These are phyloP conservation scores for Trichaptum fuscoviolaceum DNA, from an alignment of 768 basidiomycete genomes.

Conservation along the genomic window DNA sequence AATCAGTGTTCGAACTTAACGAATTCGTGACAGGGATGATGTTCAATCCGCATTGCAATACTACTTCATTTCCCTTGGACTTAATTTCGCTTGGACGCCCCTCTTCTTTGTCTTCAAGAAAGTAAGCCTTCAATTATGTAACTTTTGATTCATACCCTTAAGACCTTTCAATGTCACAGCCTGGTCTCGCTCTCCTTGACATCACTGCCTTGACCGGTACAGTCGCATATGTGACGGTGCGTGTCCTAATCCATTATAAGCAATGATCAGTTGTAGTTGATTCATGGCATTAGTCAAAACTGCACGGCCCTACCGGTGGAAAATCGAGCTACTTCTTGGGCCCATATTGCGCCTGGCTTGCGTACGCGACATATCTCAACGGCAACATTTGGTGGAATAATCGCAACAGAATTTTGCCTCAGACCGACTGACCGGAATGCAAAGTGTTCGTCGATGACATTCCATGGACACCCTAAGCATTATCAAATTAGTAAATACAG, in stretches of 20 bases:
- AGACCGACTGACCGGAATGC: neutral
- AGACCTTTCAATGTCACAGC: constrained; percentile 27
- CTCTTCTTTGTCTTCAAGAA: constrained; percentile 53
- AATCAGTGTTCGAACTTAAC: neutral
- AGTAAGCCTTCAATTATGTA: constrained; percentile 22
- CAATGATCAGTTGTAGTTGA: neutral
- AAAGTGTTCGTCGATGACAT: neutral
- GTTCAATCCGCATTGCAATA: constrained; percentile 44
- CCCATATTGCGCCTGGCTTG: constrained; percentile 64
- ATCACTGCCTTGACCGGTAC: constrained; percentile 47
- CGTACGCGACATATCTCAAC: constrained; percentile 64
- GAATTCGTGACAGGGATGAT: constrained; percentile 27
- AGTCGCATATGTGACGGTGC: constrained; percentile 56
- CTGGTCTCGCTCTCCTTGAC: constrained; percentile 50
- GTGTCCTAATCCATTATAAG: constrained; percentile 11
- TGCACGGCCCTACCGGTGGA: constrained; percentile 41
- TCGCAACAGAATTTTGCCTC: constrained; percentile 13
- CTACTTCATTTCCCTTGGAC: constrained; percentile 55
- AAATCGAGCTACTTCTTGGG: constrained; percentile 51
- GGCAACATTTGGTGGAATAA: constrained; percentile 60
- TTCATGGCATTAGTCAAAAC: constrained; percentile 32
- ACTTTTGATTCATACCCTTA: neutral
- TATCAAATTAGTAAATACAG: neutral
- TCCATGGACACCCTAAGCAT: neutral
- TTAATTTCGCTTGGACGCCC: constrained; percentile 61